Evolutionary conservation across 208 protist genomes (phyloP).

Genomic region (Eutreptiella sp.): DNA sequence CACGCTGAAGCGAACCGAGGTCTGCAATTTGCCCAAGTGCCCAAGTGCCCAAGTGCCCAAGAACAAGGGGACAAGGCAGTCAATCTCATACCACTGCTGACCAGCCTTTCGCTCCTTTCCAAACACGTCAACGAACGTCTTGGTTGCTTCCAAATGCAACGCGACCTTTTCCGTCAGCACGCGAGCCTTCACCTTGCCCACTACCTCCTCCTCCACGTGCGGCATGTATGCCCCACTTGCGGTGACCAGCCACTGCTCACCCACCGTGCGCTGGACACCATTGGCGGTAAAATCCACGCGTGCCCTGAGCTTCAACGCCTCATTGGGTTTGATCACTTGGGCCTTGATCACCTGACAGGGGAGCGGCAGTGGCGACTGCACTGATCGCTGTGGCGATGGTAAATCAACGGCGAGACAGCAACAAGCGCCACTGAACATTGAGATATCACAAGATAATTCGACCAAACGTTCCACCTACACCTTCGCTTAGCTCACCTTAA

Average conservation of each 20-base stretch:
- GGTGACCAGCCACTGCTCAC: conserved; percentile 78
- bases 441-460: too few species aligned
- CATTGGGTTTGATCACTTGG: conserved; percentile 64
- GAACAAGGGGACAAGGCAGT: too few species aligned
- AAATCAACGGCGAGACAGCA: too few species aligned
- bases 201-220: conserved; percentile 67
- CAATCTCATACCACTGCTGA: conserved; percentile 66
- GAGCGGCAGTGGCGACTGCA: too few species aligned
- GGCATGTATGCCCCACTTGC: conserved; percentile 73
- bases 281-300: conserved; percentile 55
- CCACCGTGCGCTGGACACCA: conserved; percentile 52
- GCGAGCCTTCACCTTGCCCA: conserved; percentile 53
- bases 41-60: too few species aligned
- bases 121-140: conserved; percentile 70
- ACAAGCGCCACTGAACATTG: too few species aligned
- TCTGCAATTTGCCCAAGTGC: too few species aligned
- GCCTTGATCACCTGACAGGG: conserved; percentile 58
- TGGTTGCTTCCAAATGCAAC: conserved; percentile 64
- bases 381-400: too few species aligned
- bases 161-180: conserved; percentile 65
- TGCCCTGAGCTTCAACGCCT: conserved; percentile 71
- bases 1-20: too few species aligned
- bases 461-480: too few species aligned
- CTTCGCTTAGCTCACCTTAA: too few species aligned
- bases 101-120: conserved; percentile 61